Base-by-base conservation (phyloP, 1,284 basidiomycete species). In the Leccinum subspadiceum region DNA sequence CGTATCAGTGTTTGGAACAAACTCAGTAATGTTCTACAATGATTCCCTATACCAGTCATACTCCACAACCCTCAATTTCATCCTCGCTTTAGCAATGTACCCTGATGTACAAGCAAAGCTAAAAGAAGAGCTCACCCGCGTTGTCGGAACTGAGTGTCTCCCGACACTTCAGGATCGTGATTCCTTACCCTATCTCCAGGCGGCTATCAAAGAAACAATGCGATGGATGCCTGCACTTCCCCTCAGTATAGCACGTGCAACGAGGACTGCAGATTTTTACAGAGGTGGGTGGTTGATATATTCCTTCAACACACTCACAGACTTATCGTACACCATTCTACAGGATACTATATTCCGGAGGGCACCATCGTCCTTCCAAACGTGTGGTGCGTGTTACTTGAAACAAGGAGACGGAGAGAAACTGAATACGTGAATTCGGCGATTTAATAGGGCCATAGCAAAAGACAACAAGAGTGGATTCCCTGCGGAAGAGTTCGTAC, bases 281-380 rank as follows among this genome's bases (percentile, higher is more conserved):
- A 65, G 26, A 26, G 62, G 59, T 53, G n/a, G 10, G 54, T 37
- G 8, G 5, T 55, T n/a, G 26, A 31, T 9, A 15, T 2, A 22
- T 24, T 8, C n/a, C 17, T 5, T 41, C 33, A 2, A 5, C 4
- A 26, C 20, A 12, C 20, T 10, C 9, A 22, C 39, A 29, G 29
- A 54, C 31, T 48, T 35, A 58, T 9, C 5, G 10, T 29, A 17
- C 9, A 10, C 4, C 9, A 15, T 46, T 26, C 9, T 35, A 62
- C 60, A 37, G 74, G 69, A 2, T 73, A 67, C 53, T 64, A 64
- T 55, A 73, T 76, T 33, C 72, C 73, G 0, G 64, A 62, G 15
- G 62, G 68, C 4, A 72, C 73, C 1, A 70, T 73, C 61, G 61
- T 76, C 12, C 65, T 76, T 29, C 65, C 73, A 24, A 77, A 77